Conservation (phyloP, 768 basidiomycete species). For the Leccinum broughii region DNA sequence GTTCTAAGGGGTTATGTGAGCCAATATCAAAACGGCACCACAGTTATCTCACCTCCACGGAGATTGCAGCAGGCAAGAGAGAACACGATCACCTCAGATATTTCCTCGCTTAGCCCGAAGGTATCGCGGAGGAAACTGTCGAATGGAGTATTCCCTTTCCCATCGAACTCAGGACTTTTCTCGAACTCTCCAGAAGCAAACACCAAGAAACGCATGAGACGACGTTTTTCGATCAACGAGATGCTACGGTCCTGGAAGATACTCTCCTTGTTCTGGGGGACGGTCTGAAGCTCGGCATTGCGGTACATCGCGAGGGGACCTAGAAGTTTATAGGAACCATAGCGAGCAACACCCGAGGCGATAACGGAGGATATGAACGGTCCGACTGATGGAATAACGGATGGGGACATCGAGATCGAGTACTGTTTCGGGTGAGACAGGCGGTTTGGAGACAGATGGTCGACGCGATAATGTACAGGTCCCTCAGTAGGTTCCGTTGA, state of each 20-base stretch:
- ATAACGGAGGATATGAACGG: slow-evolving; percentile 78
- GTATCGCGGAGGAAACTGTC: slow-evolving; percentile 58
- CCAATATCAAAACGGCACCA: neutral
- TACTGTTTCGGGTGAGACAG: slow-evolving; percentile 70
- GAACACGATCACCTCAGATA: slow-evolving; percentile 65
- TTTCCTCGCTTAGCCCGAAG: slow-evolving; percentile 62
- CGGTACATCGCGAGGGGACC: slow-evolving; percentile 67
- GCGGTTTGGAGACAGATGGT: slow-evolving; percentile 44
- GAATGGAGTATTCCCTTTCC: slow-evolving; percentile 58
- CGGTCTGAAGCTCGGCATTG: slow-evolving; percentile 50
- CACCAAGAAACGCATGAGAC: slow-evolving; percentile 88
- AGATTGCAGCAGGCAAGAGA: slow-evolving; percentile 73
- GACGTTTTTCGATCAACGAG: slow-evolving; percentile 78
- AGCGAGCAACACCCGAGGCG: slow-evolving; percentile 81
- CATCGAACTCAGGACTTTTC: slow-evolving; percentile 53
- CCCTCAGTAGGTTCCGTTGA: slow-evolving; percentile 19
- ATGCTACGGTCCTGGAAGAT: slow-evolving; percentile 86
- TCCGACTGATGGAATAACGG: slow-evolving; percentile 78
- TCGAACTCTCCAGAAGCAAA: slow-evolving; percentile 82
- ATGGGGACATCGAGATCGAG: slow-evolving; percentile 81
- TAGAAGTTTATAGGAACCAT: slow-evolving; percentile 87
- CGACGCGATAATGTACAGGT: slow-evolving; percentile 24
- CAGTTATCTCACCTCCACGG: slow-evolving; percentile 47
- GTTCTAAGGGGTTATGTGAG: slow-evolving; percentile 47
- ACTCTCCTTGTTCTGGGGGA: slow-evolving; percentile 90